Base-by-base conservation (phyloP, 306 rosid genomes). In the Neltuma alba region DNA sequence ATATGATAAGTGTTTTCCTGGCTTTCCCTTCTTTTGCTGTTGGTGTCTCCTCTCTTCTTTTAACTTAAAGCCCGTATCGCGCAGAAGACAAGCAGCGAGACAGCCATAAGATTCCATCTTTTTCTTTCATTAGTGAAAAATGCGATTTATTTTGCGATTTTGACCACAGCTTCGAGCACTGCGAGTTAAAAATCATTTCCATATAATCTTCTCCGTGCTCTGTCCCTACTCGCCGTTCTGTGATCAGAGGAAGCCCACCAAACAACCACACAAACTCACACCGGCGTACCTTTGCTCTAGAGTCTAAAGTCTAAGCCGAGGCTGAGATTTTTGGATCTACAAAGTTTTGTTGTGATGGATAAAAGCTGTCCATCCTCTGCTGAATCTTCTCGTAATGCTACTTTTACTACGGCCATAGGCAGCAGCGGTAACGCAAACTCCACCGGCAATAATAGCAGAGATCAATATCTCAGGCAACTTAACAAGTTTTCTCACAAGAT, bases 401-500 rank as follows among this genome's bases (percentile, higher is more conserved):
- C 47, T 38, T 42, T 50, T 23, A 72, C 5, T 23, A 31, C 79
- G 21, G 9, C 72, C 76, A 20, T 70, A 6, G 67, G 18, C 11
- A 41, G 9, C 6, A 40, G 9, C 41, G 44, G 6, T 2, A 74
- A 2, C 65, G 34, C 65, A 27, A 64, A 5, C 52, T 9, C 2
- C 38, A 9, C 41, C 18, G 15, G 44, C 0, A 41, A 14, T 42
- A n/a, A 12, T 13, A 21, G 13, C 47, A 31, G 83, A 38, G 85
- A 92, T n/a, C 86, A 90, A 4, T 93, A 89, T 73, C 92, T 96
- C 14, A 84, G 88, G 27, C 97, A 93, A 60, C 88, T 96, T 69
- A 91, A 88, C 90, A 96, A 91, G 88, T 92, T 96, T 20, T 96
- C 99, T 2, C 99, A 96, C 83, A 96, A 91, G 83, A 96, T 96